Conservation (phyloP, 2,329 filamentous ascomycete species). For the Epichloe hybrida region DNA sequence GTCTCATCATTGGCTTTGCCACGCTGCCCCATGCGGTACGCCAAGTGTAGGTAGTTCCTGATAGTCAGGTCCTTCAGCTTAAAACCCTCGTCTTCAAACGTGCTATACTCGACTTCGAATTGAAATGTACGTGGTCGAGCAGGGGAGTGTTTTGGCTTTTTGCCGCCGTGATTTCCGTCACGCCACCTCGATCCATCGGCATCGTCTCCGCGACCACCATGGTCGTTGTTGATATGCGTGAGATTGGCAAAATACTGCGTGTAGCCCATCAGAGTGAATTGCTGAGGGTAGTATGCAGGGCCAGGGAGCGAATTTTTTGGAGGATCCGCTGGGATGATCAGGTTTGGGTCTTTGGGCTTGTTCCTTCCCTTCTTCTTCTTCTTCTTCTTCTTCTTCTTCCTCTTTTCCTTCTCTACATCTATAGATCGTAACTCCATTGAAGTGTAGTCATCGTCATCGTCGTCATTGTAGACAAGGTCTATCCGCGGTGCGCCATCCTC, state of each 20-base stretch:
- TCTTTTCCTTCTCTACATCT: slow-evolving; percentile 14
- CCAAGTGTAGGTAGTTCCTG: slow-evolving; percentile 64
- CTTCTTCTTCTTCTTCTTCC: slow-evolving; percentile 27
- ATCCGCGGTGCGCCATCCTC: not conserved
- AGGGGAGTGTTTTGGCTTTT: slow-evolving; percentile 34
- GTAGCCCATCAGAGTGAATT: slow-evolving; percentile 65
- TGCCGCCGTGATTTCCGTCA: slow-evolving; percentile 47
- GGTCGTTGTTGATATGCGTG: slow-evolving; percentile 71
- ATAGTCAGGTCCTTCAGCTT: slow-evolving; percentile 73
- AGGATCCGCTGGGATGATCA: slow-evolving; percentile 57
- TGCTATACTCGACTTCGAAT: slow-evolving; percentile 80
- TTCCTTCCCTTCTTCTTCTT: slow-evolving; percentile 28
- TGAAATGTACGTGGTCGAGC: slow-evolving; percentile 51
- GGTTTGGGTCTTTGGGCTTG: slow-evolving; percentile 43
- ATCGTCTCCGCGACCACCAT: slow-evolving; percentile 14
- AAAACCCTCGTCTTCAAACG: slow-evolving; percentile 62
- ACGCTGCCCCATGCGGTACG: slow-evolving; percentile 54
- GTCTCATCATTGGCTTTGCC: slow-evolving; percentile 6
- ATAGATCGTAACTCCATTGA: slow-evolving; percentile 17
- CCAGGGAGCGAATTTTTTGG: slow-evolving; percentile 61
- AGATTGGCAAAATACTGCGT: slow-evolving; percentile 91
- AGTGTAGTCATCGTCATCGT: slow-evolving; percentile 12
- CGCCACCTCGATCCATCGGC: slow-evolving; percentile 39
- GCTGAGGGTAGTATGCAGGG: slow-evolving; percentile 78
- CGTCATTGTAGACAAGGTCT: not conserved